phyloP scores from a whole-genome alignment of 257 asterid genomes.

The Solanum chmielewskii region DNA sequence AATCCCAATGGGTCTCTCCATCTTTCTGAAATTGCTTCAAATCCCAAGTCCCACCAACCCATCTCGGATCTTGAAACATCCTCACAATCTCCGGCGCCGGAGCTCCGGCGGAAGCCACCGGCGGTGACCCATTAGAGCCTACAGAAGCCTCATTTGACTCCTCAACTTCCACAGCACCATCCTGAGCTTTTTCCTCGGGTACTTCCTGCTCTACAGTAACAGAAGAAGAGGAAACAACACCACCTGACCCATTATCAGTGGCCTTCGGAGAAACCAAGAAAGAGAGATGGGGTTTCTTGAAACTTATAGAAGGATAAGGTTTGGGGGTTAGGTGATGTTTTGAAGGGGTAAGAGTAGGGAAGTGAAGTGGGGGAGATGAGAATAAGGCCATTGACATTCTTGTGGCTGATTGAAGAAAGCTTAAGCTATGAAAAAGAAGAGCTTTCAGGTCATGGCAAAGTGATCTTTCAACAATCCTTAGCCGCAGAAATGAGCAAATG shows the following conservation, averaged over 20 bases:
- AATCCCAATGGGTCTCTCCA: slow-evolving; percentile 79
- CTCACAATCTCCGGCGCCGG: slow-evolving; percentile 13
- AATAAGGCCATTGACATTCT: slow-evolving; percentile 34
- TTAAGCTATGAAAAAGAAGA: not conserved
- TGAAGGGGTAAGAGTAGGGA: slow-evolving; percentile 25
- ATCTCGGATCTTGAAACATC: slow-evolving; percentile 47
- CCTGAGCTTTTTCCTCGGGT: not conserved
- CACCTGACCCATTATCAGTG: slow-evolving; percentile 33
- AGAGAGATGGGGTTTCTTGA: slow-evolving; percentile 15
- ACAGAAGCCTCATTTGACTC: slow-evolving; percentile 8
- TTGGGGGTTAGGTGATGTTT: slow-evolving; percentile 14
- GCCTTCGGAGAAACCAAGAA: slow-evolving; percentile 13
- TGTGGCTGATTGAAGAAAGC: not conserved
- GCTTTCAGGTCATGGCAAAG: not conserved
- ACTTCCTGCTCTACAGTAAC: slow-evolving; percentile 7
- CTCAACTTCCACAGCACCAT: not conserved
- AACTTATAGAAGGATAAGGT: slow-evolving; percentile 17
- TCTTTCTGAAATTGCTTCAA: slow-evolving; percentile 56
- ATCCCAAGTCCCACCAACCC: slow-evolving; percentile 95
- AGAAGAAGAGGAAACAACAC: slow-evolving; percentile 13
- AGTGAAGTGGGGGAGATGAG: slow-evolving; percentile 39
- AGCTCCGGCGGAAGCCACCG: slow-evolving; percentile 13
- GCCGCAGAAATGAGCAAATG: not conserved
- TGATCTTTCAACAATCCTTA: not conserved
- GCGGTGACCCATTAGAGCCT: slow-evolving; percentile 49